Conservation (phyloP, 1,139 yeast genomes). For the Petasospora fabianii region DNA sequence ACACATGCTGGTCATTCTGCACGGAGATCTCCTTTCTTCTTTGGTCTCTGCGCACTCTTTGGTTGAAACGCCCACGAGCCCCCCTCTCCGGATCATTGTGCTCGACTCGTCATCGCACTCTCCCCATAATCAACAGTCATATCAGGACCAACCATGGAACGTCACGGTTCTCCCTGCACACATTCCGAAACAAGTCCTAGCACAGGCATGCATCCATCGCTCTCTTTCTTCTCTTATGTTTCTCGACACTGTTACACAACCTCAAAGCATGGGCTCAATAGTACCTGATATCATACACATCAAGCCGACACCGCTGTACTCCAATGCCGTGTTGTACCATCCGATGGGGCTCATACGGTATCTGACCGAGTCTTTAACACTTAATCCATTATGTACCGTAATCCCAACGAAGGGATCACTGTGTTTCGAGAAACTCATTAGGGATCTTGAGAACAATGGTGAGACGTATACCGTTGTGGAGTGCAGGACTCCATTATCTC, state of each 20-base stretch:
- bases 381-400: slow-evolving; percentile 1
- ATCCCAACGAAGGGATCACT: neutral
- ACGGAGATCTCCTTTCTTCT: slow-evolving; percentile 2
- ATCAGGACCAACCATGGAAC: no score
- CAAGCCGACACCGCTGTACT: slow-evolving; percentile 7
- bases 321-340: slow-evolving; percentile 5
- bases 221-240: slow-evolving; percentile 12
- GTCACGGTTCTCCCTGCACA: no score
- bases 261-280: neutral
- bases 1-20: slow-evolving; percentile 4
- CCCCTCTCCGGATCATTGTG: neutral
- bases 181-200: neutral
- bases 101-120: no score
- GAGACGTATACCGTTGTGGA: neutral
- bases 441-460: slow-evolving; percentile 1
- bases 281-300: slow-evolving; percentile 1
- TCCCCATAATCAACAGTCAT: no score
- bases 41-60: no score
- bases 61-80: no score
- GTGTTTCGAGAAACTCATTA: neutral
- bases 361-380: neutral
- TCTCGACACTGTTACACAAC: slow-evolving; percentile 4
- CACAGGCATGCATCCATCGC: slow-evolving; percentile 7
- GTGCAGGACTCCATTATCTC: no score
- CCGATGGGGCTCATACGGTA: slow-evolving; percentile 8